These are phyloP conservation scores for Mycena leptocephala DNA, from an alignment of 768 basidiomycete species.

Conservation along the genomic window DNA sequence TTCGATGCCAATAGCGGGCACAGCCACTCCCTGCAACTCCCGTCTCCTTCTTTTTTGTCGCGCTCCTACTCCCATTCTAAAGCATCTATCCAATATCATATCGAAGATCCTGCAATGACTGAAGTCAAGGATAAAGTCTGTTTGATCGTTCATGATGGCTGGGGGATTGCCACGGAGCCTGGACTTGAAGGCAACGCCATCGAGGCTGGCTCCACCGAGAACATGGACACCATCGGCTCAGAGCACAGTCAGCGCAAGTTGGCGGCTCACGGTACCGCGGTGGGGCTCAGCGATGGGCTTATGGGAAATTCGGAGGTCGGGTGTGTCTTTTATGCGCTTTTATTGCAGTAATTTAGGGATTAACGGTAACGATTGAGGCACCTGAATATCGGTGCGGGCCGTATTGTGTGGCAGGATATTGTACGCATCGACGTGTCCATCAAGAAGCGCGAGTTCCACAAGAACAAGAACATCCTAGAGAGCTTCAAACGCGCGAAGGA, in stretches of 20 bases:
- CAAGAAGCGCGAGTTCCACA: conserved; percentile 90
- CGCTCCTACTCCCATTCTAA: too few relatives aligned
- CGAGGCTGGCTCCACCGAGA: conserved; percentile 84
- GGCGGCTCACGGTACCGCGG: conserved; percentile 91
- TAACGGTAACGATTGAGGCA: conserved; percentile 67
- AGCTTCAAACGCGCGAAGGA: conserved; percentile 86
- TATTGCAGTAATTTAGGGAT: background rate
- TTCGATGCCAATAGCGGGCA: too few relatives aligned
- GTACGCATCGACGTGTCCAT: conserved; percentile 95
- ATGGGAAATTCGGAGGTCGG: conserved; percentile 99
- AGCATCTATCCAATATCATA: too few relatives aligned
- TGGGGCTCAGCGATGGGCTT: conserved; percentile 92
- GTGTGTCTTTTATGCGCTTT: conserved; percentile 55
- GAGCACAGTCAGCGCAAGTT: conserved; percentile 82
- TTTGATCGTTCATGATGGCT: conserved; percentile 97
- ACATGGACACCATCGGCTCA: conserved; percentile 92
- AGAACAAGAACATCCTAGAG: conserved; percentile 81
- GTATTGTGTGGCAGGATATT: conserved; percentile 98
- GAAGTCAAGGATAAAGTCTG: conserved; percentile 91
- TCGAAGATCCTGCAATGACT: background rate
- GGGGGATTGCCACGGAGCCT: conserved; percentile 83
- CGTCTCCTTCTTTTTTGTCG: too few relatives aligned
- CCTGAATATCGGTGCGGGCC: conserved; percentile 94
- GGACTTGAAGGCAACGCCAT: conserved; percentile 93
- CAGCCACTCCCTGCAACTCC: too few relatives aligned